Base-by-base conservation (phyloP, 106 monocot genomes). In the Chionographis japonica region DNA sequence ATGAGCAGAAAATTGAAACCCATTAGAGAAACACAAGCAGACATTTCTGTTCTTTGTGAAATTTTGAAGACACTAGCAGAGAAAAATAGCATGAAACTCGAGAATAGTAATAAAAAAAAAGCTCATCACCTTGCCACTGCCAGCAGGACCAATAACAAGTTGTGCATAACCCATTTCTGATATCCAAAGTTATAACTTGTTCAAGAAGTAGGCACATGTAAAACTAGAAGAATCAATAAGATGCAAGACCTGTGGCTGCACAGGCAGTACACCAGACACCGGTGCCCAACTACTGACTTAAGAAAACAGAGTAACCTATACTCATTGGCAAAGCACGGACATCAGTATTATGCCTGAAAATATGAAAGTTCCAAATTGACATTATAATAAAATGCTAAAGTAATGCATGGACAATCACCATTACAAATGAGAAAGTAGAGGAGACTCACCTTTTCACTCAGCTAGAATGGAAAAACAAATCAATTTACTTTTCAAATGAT, bases 101-200 rank as follows among this genome's bases (percentile, higher is more conserved):
- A 59, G 8, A 12, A 62, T 38, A 16, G n/a, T n/a, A n/a, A n/a
- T n/a, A 59, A 27, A 39, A 9, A 18, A 65, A 54, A 3, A 63
- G 56, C 41, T 9, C 0, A 65, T 56, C 40, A 92, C 95, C 91
- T 91, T 95, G 75, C 95, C 91, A 60, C 91, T 88, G 12, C 95
- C 95, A n/a, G 95, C 95, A 11, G 95, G 95, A 12, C 95, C 91
- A 56, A 95, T 95, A 5, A 95, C 91, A 36, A 89, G 88, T 37
- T 95, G 95, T 16, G 95, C 95, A 60, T 79, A 95, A 19, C 95
- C 86, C 95, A 95, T 95, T 15, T 39, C 15, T 12, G 12, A 60
- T 60, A 9, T 12, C 46, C 37, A 40, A 68, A 72, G 19, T 10
- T 70, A 9, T 74, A 37, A 70, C 19, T 41, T 50, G 12, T 61